Evolutionary conservation across 768 basidiomycete species (phyloP), one percentile per base, ranked within the genome.

Genomic region (Lenzites betulinus): DNA sequence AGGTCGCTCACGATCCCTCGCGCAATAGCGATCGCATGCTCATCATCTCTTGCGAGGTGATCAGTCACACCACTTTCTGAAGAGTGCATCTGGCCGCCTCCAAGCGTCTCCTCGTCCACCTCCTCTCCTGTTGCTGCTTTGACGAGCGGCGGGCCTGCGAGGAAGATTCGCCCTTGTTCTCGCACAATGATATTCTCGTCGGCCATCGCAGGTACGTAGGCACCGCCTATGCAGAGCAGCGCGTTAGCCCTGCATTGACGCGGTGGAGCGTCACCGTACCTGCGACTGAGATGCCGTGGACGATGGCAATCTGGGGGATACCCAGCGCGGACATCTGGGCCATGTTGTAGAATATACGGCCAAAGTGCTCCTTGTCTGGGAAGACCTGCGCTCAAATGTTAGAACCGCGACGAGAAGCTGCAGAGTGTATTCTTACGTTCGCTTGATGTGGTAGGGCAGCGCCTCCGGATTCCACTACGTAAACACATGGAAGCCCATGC

Each of bases 281-380:
- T 53, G 95, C 95, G 18, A 97, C 94, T 43, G 90, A 92, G 68
- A 96, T 98, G 5, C 95, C 95, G 64, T 97, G 95, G 2, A 98
- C 94, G 25, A 93, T 84, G 11, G 93, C 89, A 66, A 98, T 89
- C 72, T 98, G 95, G 0, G 94, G 93, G 25, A 95, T 93, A 0
- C 90, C 87, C 0, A 93, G 77, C 1, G 93, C 92, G 49, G 93
- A 95, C 91, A 96, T 90, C 79, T 93, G 93, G 58, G 89, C 94
- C 93, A 96, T 96, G 68, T 98, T 97, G 73, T 95, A 97, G 76
- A 98, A 98, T 69, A 97, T 96, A 6, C 95, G 84, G 4, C 95
- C 95, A 67, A 98, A 98, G 71, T 98, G 93, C 64, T 96, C 90
- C 72, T 87, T 92, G 78, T 97, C 95, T 6, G 95, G 95, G 73